Evolutionary conservation across 257 asterid species (phyloP).

Genomic region (Solanum commersonii): DNA sequence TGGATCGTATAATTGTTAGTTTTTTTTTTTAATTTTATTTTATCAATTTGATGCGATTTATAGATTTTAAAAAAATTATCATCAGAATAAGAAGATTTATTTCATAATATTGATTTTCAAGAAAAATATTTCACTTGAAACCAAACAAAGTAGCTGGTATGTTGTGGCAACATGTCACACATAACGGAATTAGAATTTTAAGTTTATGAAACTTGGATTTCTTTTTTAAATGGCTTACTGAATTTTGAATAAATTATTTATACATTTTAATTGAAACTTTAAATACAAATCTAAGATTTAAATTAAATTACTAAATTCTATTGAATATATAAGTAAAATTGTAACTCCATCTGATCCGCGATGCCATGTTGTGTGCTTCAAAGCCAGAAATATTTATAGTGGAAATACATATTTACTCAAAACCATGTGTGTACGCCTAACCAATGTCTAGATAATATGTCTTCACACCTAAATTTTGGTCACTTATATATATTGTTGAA

Average conservation of each 20-base stretch:
- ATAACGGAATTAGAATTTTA: no score
- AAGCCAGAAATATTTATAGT: not conserved
- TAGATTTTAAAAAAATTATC: not conserved
- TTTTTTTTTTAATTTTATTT: not conserved
- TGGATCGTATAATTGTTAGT: not conserved
- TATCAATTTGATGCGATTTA: not conserved
- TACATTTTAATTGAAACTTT: not conserved
- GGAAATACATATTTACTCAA: not conserved
- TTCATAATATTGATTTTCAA: no score
- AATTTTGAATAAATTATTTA: not conserved
- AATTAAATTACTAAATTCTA: not conserved
- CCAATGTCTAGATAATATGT: not conserved
- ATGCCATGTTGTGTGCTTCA: not conserved
- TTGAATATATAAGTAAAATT: not conserved
- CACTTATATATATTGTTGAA: not conserved
- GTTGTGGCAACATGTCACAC: not conserved
- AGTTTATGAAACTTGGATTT: no score
- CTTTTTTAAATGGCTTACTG: no score
- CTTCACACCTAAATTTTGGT: not conserved
- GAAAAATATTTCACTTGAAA: not conserved
- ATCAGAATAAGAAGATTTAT: no score
- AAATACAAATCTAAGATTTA: not conserved
- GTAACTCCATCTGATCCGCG: not conserved
- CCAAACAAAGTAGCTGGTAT: not conserved
- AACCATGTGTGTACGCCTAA: not conserved